A percentile compares a stretch with the other conserved stretches of the same genome.
Evolutionary conservation across 768 basidiomycete species (phyloP).

Genomic region (Rossbeevera mucosa): DNA sequence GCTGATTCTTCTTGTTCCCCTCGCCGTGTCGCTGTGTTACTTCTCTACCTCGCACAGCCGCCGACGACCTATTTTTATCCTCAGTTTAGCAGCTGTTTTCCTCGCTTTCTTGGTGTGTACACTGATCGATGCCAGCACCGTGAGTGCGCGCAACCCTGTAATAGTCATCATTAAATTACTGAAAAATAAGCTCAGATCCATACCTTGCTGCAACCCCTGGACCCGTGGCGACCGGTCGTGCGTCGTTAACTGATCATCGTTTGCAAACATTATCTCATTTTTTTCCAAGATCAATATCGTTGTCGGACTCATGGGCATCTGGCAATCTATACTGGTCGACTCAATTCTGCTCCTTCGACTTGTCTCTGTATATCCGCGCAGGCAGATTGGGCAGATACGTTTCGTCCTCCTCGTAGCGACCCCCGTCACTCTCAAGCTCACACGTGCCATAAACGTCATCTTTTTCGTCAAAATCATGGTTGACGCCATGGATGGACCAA

Average conservation of each 20-base stretch:
- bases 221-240: conserved; percentile 8
- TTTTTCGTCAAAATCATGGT: conserved; percentile 17
- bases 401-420: conserved; percentile 12
- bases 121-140: conserved; percentile 8
- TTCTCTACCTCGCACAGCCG: conserved; percentile 19
- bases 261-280: not conserved
- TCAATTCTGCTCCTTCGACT: conserved; percentile 23
- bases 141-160: not conserved
- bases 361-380: conserved; percentile 18
- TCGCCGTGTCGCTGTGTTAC: conserved; percentile 17
- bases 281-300: conserved; percentile 11
- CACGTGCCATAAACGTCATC: conserved; percentile 19
- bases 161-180: not conserved
- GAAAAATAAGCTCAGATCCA: conserved; percentile 17
- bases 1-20: conserved; percentile 17
- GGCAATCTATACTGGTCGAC: conserved; percentile 25
- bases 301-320: conserved; percentile 19
- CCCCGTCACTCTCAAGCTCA: conserved; percentile 23
- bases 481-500: conserved; percentile 9
- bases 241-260: not conserved
- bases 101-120: conserved; percentile 13
- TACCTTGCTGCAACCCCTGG: conserved; percentile 17
- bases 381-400: not conserved
- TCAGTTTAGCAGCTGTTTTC: conserved; percentile 11
- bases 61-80: conserved; percentile 15